Evolutionary conservation across 495 filamentous ascomycete species (phyloP), one percentile per base, ranked within the genome.

Genomic region (Penicillium pancosmium): DNA sequence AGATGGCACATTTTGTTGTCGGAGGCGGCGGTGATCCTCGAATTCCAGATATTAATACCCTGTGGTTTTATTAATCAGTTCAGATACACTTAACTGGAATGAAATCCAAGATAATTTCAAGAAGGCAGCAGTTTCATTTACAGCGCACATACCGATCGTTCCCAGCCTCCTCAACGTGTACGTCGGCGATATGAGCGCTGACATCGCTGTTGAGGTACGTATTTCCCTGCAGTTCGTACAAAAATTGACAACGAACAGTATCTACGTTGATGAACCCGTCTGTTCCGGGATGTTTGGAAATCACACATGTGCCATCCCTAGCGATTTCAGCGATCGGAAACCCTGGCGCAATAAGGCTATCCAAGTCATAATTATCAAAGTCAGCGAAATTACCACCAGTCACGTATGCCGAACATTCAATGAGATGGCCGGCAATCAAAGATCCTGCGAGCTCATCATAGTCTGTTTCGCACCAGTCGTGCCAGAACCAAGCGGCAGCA

Each of bases 171-270:
- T 71, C 68, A 19, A 85, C 64, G 2, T 58, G 27, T 25, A 82
- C 64, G 35, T 79, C 50, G 7, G 68, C 68, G 13, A 86, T 61
- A 46, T 75, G 52, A 7, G 81, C 83, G 27, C 64, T 78, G 6
- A 86, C 82, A 65, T 84, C 80, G 35, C 68, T 73, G 63, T 86
- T 82, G 21, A 81, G 66, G 52, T 84, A 84, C 21, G 73, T 61
- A 15, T 68, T 74, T 0, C 84, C 83, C 54, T 85, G 83, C 19
- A 85, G 69, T 64, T 86, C 83, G 59, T 86, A 86, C 19, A 86
- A 57, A 6, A 85, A 68, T 55, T 84, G 80, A 46, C 68, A 76
- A 15, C 73, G 76, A n/a, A 80, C 68, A 0, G 80, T 84, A 13
- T 77, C 79, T n/a, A 50, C 59, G 21, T 54, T 65, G 0, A 75